Evolutionary conservation across 164 flowering plant species (phyloP).

Genomic region (Liriodendron chinense): DNA sequence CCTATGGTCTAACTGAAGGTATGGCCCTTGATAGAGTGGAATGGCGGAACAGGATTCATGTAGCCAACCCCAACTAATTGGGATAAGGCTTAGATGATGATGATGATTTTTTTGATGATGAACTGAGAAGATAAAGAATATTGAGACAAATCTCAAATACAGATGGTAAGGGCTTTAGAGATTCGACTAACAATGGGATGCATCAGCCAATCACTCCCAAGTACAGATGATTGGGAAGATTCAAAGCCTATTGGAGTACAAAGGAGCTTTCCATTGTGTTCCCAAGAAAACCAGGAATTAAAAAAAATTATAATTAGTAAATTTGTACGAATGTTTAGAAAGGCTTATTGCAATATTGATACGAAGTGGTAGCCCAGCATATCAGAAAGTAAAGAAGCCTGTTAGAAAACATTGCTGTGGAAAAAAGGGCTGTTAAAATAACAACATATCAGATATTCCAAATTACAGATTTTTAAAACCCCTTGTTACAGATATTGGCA

Average conservation of each 20-base stretch:
- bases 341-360: neutral
- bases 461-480: too few relatives aligned
- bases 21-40: neutral
- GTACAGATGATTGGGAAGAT: neutral
- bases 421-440: too few relatives aligned
- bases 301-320: too few relatives aligned
- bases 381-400: too few relatives aligned
- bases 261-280: neutral
- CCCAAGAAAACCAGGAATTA: neutral
- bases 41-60: neutral
- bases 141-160: neutral
- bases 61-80: neutral
- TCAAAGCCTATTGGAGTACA: neutral
- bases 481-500: too few relatives aligned
- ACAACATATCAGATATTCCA: too few relatives aligned
- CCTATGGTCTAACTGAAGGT: neutral
- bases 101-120: neutral
- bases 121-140: neutral
- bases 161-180: too few relatives aligned
- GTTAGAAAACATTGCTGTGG: too few relatives aligned
- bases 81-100: neutral
- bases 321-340: neutral
- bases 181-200: neutral
- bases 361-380: too few relatives aligned
- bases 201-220: neutral